These are phyloP conservation scores for Trichoderma semiorbis DNA, from an alignment of 2,329 filamentous ascomycete genomes.

Conservation along the genomic window DNA sequence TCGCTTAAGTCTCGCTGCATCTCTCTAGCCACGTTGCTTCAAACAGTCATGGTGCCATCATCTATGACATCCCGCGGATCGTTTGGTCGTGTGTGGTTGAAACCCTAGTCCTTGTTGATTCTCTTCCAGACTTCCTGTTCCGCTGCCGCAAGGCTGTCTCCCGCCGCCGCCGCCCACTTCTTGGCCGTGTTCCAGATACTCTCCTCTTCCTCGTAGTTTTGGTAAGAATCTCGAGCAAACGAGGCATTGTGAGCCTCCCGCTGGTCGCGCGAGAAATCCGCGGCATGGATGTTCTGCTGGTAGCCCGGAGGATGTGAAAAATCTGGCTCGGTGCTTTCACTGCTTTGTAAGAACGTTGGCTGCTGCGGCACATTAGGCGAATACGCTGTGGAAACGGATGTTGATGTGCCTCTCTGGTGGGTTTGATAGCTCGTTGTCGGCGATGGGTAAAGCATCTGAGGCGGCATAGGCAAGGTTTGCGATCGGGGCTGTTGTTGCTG, in stretches of 20 bases:
- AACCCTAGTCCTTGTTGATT: constrained; percentile 53
- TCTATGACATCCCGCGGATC: background rate
- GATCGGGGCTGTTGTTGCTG: constrained; percentile 35
- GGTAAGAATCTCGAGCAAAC: constrained; percentile 26
- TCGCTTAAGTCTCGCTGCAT: background rate
- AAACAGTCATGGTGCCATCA: background rate
- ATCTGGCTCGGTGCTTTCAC: constrained; percentile 25
- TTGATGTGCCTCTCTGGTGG: constrained; percentile 45
- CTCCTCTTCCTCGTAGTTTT: constrained; percentile 35
- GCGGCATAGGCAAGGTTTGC: constrained; percentile 43
- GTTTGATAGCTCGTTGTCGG: constrained; percentile 40
- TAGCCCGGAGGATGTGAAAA: constrained; percentile 53
- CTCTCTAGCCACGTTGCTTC: background rate
- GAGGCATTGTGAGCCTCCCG: constrained; percentile 38
- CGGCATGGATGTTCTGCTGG: constrained; percentile 52
- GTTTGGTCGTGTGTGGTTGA: background rate
- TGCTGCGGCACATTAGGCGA: constrained; percentile 25
- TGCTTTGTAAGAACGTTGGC: constrained; percentile 28
- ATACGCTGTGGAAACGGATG: constrained; percentile 34
- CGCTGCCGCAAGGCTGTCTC: constrained; percentile 54
- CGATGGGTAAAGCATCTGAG: constrained; percentile 49
- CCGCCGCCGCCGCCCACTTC: constrained; percentile 55
- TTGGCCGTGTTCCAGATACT: constrained; percentile 56
- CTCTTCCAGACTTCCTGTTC: constrained; percentile 62
- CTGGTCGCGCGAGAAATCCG: constrained; percentile 49